These are phyloP conservation scores for Leptographium flavum DNA, from an alignment of 2,329 filamentous ascomycete genomes.

Conservation along the genomic window DNA sequence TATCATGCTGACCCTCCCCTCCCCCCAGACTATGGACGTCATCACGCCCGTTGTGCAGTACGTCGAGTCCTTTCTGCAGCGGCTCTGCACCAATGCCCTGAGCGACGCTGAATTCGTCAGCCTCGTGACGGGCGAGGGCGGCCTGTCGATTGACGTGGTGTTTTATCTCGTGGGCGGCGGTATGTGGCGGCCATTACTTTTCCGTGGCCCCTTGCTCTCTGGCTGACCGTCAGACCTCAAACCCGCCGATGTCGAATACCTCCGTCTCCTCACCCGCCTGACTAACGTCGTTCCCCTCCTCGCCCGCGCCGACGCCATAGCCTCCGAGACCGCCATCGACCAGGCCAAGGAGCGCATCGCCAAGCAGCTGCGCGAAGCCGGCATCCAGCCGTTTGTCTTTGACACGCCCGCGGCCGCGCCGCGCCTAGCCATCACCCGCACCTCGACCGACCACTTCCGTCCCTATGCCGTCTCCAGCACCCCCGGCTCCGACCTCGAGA, in stretches of 20 bases:
- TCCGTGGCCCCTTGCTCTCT: not conserved
- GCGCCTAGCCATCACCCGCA: conserved; percentile 3
- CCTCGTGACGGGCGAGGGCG: conserved; percentile 68
- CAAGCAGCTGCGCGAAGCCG: conserved; percentile 38
- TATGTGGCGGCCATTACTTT: conserved; percentile 23
- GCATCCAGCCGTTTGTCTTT: conserved; percentile 55
- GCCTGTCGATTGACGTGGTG: conserved; percentile 70
- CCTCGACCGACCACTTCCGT: not conserved
- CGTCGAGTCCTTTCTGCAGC: conserved; percentile 54
- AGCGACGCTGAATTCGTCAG: conserved; percentile 61
- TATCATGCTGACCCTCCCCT: too few relatives aligned
- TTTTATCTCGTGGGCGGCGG: conserved; percentile 67
- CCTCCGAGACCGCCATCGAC: conserved; percentile 36
- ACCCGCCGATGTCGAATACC: conserved; percentile 53
- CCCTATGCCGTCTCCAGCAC: conserved; percentile 70
- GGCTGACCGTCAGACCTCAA: conserved; percentile 32
- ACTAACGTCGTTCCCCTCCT: conserved; percentile 81
- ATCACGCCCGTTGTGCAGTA: conserved; percentile 53
- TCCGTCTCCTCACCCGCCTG: conserved; percentile 52
- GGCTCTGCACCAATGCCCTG: conserved; percentile 48
- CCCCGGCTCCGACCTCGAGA: conserved; percentile 56
- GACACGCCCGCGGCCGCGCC: conserved; percentile 21
- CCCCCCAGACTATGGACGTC: conserved; percentile 40
- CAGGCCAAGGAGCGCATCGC: conserved; percentile 45
- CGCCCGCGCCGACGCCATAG: conserved; percentile 57